Evolutionary conservation across 2,329 filamentous ascomycete genomes (phyloP).

Genomic region (Pestalotiopsis sp.): DNA sequence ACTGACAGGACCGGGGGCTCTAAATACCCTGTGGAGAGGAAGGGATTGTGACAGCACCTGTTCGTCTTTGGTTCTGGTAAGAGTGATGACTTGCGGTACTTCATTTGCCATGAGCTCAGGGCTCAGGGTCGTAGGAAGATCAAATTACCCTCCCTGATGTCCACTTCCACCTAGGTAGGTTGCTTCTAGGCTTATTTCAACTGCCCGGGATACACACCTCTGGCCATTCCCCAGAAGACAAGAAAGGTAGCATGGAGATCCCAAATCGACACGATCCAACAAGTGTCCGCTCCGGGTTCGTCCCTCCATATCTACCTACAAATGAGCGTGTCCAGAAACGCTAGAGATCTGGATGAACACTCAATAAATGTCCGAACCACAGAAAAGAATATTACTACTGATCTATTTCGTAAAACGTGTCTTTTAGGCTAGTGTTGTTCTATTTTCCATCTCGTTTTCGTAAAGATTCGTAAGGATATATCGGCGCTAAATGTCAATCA

Average conservation of each 20-base stretch:
- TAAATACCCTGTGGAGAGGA: background rate
- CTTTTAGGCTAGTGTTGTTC: too few relatives aligned
- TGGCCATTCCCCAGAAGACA: background rate
- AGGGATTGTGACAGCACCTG: background rate
- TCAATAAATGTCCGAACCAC: too few relatives aligned
- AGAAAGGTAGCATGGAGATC: background rate
- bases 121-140: background rate
- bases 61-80: background rate
- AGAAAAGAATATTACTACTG: too few relatives aligned
- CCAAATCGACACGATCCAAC: background rate
- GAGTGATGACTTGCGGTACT: background rate
- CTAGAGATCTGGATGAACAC: too few relatives aligned
- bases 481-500: background rate
- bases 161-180: background rate
- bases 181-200: background rate
- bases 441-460: too few relatives aligned
- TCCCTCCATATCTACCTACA: background rate
- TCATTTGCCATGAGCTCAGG: background rate
- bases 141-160: background rate
- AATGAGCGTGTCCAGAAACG: too few relatives aligned
- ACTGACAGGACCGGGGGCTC: background rate
- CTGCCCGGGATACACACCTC: background rate
- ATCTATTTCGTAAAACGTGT: too few relatives aligned
- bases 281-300: background rate
- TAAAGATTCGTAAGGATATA: too few relatives aligned